Base-by-base conservation (phyloP, 176 grass and related monocot species). In the Musa itinerans region DNA sequence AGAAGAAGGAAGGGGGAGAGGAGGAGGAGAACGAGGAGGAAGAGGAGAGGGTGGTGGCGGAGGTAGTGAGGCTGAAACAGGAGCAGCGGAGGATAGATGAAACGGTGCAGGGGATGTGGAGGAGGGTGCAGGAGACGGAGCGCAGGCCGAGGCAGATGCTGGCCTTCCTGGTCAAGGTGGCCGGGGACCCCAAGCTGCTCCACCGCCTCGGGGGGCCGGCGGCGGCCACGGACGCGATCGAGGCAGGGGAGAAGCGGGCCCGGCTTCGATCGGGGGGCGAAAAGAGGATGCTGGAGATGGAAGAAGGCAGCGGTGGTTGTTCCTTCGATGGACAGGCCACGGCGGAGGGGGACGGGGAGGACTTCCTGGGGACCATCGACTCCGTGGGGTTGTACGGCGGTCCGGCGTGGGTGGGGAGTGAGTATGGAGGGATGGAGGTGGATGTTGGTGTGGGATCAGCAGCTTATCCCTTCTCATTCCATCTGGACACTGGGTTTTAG, bases 51-150 rank as follows among this genome's bases (percentile, higher is more conserved):
- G 81, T 90, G 43, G 93, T 83, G 16, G 85, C 79, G 84, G 93
- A 96, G 84, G 87, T 96, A 66, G 89, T 82, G 24, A 53, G 86
- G 69, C 73, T 96, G 4, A 96, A 96, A 81, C 75, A 88, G 80
- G 89, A 92, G 77, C 93, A 96, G 85, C 85, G 53, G 54, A 78
- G 74, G 75, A 86, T 96, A 57, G 89, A 96, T 10, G 85, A 78
- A 54, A 78, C 82, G 52, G 81, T 96, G 0, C 79, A 84, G 67
- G 27, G 73, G 25, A 96, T 96, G 93, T 88, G 93, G 93, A 76
- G 79, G 63, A 80, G 93, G 12, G 76, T 92, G 71, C 83, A 96
- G 87, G 93, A 96, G 79, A 90, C 89, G 0, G 93, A 96, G 87
- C 29, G 29, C 29, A 4, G 29, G 29, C 29, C 29, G 29, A 4